These are phyloP conservation scores for Starmerella bombi DNA, from an alignment of 805 yeast species.

Conservation along the genomic window DNA sequence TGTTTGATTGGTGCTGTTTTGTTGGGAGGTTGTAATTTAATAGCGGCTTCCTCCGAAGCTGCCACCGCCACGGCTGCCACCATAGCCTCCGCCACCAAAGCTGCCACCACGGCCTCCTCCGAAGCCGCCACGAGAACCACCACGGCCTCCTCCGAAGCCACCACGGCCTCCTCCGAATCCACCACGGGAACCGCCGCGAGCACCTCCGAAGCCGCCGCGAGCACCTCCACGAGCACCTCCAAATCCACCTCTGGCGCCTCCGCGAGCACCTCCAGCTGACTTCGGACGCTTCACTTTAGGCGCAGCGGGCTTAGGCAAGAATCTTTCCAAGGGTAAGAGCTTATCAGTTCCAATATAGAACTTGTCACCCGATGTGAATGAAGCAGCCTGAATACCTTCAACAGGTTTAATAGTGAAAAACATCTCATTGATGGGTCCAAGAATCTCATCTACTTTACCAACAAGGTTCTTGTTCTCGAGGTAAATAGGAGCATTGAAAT, in stretches of 20 bases:
- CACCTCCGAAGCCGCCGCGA: constrained; percentile 34
- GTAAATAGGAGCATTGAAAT: constrained; percentile 96
- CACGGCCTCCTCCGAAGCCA: constrained; percentile 25
- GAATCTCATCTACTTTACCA: constrained; percentile 95
- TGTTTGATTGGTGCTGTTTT: background rate
- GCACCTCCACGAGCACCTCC: constrained; percentile 33
- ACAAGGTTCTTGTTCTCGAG: constrained; percentile 90
- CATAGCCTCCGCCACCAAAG: constrained; percentile 25
- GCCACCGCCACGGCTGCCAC: constrained; percentile 15
- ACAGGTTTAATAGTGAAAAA: constrained; percentile 90
- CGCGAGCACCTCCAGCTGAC: constrained; percentile 62
- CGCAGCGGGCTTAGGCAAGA: constrained; percentile 73
- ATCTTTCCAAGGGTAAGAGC: constrained; percentile 87
- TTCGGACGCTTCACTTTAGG: constrained; percentile 36
- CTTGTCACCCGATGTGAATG: constrained; percentile 92
- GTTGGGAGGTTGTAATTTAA: too few species aligned
- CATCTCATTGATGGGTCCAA: constrained; percentile 97
- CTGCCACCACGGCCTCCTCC: constrained; percentile 30
- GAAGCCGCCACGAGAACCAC: constrained; percentile 28
- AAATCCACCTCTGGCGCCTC: constrained; percentile 39
- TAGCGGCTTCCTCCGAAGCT: too few species aligned
- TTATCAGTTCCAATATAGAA: constrained; percentile 93
- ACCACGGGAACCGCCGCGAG: constrained; percentile 31
- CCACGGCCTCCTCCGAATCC: constrained; percentile 31
- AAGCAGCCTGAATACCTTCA: constrained; percentile 89